A percentile compares a stretch with the other conserved stretches of the same genome.
Evolutionary conservation across 2,329 filamentous ascomycete species (phyloP).

Genomic region (Nannizzia gypsea): DNA sequence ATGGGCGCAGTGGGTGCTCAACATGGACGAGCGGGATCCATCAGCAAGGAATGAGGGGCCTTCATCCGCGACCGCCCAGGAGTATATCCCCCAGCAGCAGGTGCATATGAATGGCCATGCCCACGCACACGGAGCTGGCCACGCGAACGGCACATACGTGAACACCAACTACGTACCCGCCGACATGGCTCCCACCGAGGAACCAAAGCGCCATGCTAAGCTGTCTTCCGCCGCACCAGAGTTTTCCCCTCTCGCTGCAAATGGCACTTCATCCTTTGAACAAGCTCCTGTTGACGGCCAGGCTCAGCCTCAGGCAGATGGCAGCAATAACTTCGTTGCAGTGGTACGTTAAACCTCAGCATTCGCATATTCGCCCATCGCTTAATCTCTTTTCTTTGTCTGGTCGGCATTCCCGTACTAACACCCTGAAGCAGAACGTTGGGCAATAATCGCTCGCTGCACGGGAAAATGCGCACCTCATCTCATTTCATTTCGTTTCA

Average conservation of each 20-base stretch:
- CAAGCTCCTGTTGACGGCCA: constrained; percentile 42
- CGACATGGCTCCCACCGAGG: constrained; percentile 28
- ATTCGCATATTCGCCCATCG: constrained; percentile 13
- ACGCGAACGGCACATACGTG: constrained; percentile 9
- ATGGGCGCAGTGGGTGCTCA: constrained; percentile 71
- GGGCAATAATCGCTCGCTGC: constrained; percentile 16
- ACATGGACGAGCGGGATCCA: constrained; percentile 57
- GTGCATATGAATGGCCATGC: constrained; percentile 19
- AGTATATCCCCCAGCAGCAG: constrained; percentile 22
- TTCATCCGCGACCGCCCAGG: constrained; percentile 30
- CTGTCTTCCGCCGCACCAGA: constrained; percentile 54
- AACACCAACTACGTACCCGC: constrained; percentile 22
- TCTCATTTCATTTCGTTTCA: not conserved
- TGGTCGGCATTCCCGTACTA: constrained; percentile 43
- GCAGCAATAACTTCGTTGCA: constrained; percentile 32
- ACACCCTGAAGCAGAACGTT: constrained; percentile 39
- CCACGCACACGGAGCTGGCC: no score
- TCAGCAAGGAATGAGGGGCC: constrained; percentile 64
- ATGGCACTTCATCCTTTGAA: constrained; percentile 20
- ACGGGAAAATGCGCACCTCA: no score
- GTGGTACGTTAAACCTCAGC: constrained; percentile 43
- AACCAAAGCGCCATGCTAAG: constrained; percentile 35
- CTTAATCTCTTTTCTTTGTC: not conserved
- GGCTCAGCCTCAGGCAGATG: constrained; percentile 25
- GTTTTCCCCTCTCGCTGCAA: constrained; percentile 41